These are phyloP conservation scores for Serendipita sp. DNA, from an alignment of 768 basidiomycete genomes.

Conservation along the genomic window DNA sequence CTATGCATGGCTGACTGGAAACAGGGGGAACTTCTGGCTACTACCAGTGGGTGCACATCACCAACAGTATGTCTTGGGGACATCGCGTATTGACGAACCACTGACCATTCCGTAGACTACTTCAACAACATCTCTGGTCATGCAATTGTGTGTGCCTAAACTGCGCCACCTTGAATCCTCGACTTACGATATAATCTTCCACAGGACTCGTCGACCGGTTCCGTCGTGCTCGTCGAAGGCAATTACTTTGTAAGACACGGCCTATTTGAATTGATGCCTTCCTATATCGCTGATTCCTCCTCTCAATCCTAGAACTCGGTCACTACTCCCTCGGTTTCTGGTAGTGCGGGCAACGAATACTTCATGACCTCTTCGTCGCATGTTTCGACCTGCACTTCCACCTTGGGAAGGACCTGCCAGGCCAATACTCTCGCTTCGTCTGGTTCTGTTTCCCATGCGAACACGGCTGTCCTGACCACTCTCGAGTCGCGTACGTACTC, in stretches of 20 bases:
- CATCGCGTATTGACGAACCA: background rate
- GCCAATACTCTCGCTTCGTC: background rate
- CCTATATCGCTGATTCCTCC: background rate
- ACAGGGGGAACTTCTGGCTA: slow-evolving; percentile 5
- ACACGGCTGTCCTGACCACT: background rate
- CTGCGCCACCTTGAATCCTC: background rate
- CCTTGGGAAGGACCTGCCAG: background rate
- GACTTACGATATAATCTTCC: background rate
- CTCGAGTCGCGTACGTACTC: background rate
- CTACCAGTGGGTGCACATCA: background rate
- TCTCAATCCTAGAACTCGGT: background rate
- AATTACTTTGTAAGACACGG: background rate
- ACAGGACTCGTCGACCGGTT: background rate
- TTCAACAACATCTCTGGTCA: slow-evolving; percentile 2
- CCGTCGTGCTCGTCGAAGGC: slow-evolving; percentile 2
- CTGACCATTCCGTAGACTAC: background rate
- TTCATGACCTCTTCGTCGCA: background rate
- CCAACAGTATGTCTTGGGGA: background rate
- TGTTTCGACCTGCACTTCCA: slow-evolving; percentile 3
- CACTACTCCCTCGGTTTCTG: slow-evolving; percentile 2
- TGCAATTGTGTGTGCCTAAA: background rate
- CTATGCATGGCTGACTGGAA: too few species aligned
- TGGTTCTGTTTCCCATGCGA: background rate
- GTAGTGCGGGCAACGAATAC: background rate
- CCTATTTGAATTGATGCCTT: background rate